A percentile compares a stretch with the other conserved stretches of the same genome.
phyloP scores from a whole-genome alignment of 805 yeast genomes.

The Nakazawaea wyomingensis region DNA sequence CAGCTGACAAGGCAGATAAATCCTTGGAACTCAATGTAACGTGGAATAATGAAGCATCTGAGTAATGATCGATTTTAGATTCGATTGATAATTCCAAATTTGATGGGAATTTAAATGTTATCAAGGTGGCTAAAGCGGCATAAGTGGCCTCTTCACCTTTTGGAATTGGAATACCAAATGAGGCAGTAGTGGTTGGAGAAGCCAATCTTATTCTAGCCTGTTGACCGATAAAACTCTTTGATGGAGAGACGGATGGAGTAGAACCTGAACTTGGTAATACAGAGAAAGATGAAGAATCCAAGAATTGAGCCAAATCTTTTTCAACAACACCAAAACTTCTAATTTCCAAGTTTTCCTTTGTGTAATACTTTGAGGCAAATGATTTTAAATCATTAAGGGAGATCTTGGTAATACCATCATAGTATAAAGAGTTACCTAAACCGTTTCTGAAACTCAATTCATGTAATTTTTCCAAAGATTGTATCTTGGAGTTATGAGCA shows the following conservation, averaged over 20 bases:
- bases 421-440: conserved; percentile 77
- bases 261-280: conserved; percentile 61
- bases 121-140: conserved; percentile 65
- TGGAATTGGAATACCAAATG: conserved; percentile 75
- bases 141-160: conserved; percentile 58
- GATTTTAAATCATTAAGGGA: conserved; percentile 58
- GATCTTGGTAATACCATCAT: conserved; percentile 56
- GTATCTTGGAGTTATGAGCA: conserved; percentile 42
- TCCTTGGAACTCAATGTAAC: conserved; percentile 56
- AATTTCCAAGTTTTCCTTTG: conserved; percentile 65
- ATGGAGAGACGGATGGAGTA: conserved; percentile 34
- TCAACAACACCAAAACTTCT: conserved; percentile 69
- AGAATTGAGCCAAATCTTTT: conserved; percentile 63
- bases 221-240: conserved; percentile 54
- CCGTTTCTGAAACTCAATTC: conserved; percentile 80
- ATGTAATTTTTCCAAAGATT: conserved; percentile 76
- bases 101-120: conserved; percentile 44
- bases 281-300: conserved; percentile 60
- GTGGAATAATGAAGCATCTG: conserved; percentile 78
- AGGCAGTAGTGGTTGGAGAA: conserved; percentile 63
- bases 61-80: conserved; percentile 57
- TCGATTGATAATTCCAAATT: conserved; percentile 50
- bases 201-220: conserved; percentile 57
- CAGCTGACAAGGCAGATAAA: conserved; percentile 52
- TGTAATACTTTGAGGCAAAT: conserved; percentile 65